Evolutionary conservation across 352 stramenopile species (phyloP).

Genomic region (Pythium periplocum): DNA sequence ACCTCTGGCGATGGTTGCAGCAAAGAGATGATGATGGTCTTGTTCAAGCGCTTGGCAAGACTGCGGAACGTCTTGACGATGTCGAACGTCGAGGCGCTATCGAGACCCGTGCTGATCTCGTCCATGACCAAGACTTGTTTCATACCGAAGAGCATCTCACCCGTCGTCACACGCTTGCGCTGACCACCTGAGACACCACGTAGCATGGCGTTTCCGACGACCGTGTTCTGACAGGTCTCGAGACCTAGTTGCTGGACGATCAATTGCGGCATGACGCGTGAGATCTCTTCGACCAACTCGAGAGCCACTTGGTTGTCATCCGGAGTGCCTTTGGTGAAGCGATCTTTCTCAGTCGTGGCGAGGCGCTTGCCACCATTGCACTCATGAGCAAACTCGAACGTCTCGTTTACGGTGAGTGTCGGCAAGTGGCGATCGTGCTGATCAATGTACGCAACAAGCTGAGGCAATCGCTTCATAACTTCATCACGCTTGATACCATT

Average conservation of each 20-base stretch:
- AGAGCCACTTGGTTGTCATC: conserved; percentile 26
- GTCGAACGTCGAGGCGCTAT: conserved; percentile 86
- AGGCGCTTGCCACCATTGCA: conserved; percentile 28
- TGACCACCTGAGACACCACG: conserved; percentile 48
- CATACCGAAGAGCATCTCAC: conserved; percentile 62
- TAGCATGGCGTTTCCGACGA: conserved; percentile 43
- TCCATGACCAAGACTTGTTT: conserved; percentile 67
- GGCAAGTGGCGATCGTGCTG: conserved; percentile 74
- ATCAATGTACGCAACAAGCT: conserved; percentile 27
- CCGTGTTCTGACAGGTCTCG: conserved; percentile 29
- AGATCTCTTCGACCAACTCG: conserved; percentile 10
- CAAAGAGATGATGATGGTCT: conserved; percentile 50
- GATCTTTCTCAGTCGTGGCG: conserved; percentile 14
- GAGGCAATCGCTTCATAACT: conserved; percentile 16
- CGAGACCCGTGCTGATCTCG: conserved; percentile 89
- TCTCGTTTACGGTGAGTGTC: conserved; percentile 86
- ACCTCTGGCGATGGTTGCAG: conserved; percentile 54
- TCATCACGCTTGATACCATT: conserved; percentile 16
- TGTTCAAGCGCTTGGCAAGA: conserved; percentile 30
- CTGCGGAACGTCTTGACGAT: conserved; percentile 67
- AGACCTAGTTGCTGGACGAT: conserved; percentile 21
- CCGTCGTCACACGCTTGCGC: conserved; percentile 10
- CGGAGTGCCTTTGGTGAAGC: conserved; percentile 27
- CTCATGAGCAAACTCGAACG: conserved; percentile 86
- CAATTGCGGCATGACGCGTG: neutral